Conservation (phyloP, 306 rosid species). For the Lathyrus sativus region DNA sequence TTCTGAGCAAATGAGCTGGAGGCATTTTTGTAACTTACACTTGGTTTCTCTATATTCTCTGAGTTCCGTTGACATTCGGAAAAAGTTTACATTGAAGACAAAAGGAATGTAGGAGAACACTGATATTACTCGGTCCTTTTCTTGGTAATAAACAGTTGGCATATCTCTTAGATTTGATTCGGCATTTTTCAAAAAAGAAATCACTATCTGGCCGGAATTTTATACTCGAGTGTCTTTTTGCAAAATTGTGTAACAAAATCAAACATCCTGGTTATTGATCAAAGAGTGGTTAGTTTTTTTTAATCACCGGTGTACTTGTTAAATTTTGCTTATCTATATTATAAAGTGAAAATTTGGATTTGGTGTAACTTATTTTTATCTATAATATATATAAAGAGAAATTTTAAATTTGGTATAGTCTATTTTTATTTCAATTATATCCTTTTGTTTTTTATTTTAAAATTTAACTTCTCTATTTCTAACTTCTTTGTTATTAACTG, state of each 20-base stretch:
- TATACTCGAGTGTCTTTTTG: neutral
- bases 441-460: too few relatives aligned
- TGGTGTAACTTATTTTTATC: too few relatives aligned
- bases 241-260: neutral
- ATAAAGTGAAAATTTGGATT: too few relatives aligned
- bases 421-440: too few relatives aligned
- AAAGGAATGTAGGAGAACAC: neutral
- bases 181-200: neutral
- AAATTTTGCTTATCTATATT: too few relatives aligned
- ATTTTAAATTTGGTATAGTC: too few relatives aligned
- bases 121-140: slow-evolving; percentile 15
- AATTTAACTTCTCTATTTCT: too few relatives aligned
- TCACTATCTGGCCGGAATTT: neutral
- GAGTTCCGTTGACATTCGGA: slow-evolving; percentile 16
- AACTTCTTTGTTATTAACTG: too few relatives aligned
- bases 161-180: neutral
- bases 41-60: slow-evolving; percentile 27
- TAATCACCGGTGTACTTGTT: too few relatives aligned
- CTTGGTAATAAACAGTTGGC: neutral
- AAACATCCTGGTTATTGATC: neutral
- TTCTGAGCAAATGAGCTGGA: slow-evolving; percentile 41
- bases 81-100: slow-evolving; percentile 7
- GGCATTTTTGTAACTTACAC: slow-evolving; percentile 42
- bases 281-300: too few relatives aligned
- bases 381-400: too few relatives aligned